These are phyloP conservation scores for Elsinoe ampelina DNA, from an alignment of 2,329 filamentous ascomycete species.

Conservation along the genomic window DNA sequence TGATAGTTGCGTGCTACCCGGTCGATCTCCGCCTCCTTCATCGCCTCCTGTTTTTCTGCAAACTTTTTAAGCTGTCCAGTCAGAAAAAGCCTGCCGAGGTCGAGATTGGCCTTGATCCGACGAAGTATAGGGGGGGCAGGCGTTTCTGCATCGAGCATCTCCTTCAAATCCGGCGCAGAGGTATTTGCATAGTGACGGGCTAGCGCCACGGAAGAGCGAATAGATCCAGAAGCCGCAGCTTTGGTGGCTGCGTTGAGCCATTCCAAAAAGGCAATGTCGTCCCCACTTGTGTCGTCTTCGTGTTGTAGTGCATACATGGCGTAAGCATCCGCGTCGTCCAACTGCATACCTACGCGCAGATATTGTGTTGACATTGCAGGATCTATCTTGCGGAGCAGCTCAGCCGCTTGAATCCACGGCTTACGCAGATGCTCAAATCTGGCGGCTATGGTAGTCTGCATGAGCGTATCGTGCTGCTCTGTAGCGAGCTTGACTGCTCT, in stretches of 20 bases:
- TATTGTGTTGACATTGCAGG: not conserved
- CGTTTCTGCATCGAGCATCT: not conserved
- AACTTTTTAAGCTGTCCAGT: not conserved
- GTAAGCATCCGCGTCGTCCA: conserved; percentile 37
- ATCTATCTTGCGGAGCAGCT: not conserved
- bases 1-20: not conserved
- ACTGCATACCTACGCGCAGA: conserved; percentile 29
- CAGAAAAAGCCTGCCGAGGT: not conserved
- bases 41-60: not conserved
- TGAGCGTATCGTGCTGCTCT: not conserved
- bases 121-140: not conserved
- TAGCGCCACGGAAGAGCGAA: conserved; percentile 30
- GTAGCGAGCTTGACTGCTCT: conserved; percentile 8
- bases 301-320: conserved; percentile 28
- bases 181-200: conserved; percentile 31
- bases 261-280: conserved; percentile 22
- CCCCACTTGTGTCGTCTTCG: conserved; percentile 14
- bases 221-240: conserved; percentile 34
- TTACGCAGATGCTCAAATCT: conserved; percentile 20
- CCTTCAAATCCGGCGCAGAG: conserved; percentile 18
- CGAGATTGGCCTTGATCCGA: not conserved
- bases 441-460: not conserved
- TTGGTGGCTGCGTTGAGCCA: conserved; percentile 39
- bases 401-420: conserved; percentile 21
- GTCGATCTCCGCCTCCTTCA: not conserved